These are phyloP conservation scores for Cladobotryum mycophilum DNA, from an alignment of 2,329 filamentous ascomycete species.

Conservation along the genomic window DNA sequence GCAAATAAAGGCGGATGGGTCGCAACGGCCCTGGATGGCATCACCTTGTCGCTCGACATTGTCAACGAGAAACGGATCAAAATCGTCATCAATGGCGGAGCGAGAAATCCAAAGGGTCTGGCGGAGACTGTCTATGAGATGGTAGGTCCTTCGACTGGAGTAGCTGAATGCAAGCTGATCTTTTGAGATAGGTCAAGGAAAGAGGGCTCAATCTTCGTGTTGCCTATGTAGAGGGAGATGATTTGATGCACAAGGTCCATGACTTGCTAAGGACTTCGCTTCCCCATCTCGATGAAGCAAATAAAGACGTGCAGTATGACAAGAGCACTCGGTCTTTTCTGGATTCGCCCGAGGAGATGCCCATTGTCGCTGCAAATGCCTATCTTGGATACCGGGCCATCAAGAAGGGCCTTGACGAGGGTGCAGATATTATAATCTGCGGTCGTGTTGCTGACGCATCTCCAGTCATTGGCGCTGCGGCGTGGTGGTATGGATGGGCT, in stretches of 20 bases:
- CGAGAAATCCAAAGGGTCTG: slow-evolving; percentile 46
- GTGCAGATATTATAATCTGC: slow-evolving; percentile 37
- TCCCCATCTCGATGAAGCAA: slow-evolving; percentile 17
- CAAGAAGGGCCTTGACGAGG: slow-evolving; percentile 28
- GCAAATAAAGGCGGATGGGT: slow-evolving; percentile 15
- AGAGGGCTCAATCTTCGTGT: slow-evolving; percentile 26
- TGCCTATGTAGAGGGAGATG: slow-evolving; percentile 33
- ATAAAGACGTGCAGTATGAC: slow-evolving; percentile 16
- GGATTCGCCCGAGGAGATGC: slow-evolving; percentile 12
- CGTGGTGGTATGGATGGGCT: slow-evolving; percentile 46
- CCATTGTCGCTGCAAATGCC: slow-evolving; percentile 33
- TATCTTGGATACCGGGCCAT: slow-evolving; percentile 46
- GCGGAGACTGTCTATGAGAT: slow-evolving; percentile 27
- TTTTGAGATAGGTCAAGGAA: slow-evolving; percentile 16
- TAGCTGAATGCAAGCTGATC: not conserved
- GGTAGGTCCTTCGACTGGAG: slow-evolving; percentile 6
- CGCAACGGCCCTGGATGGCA: slow-evolving; percentile 17
- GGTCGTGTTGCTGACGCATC: slow-evolving; percentile 38
- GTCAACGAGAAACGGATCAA: slow-evolving; percentile 42
- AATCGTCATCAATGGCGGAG: slow-evolving; percentile 51
- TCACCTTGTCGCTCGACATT: slow-evolving; percentile 24
- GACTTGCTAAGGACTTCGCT: slow-evolving; percentile 1
- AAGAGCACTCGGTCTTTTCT: slow-evolving; percentile 15
- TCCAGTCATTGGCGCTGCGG: slow-evolving; percentile 45
- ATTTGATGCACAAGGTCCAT: slow-evolving; percentile 23